Evolutionary conservation across 495 filamentous ascomycete genomes (phyloP).

Genomic region (Niebla homalea): DNA sequence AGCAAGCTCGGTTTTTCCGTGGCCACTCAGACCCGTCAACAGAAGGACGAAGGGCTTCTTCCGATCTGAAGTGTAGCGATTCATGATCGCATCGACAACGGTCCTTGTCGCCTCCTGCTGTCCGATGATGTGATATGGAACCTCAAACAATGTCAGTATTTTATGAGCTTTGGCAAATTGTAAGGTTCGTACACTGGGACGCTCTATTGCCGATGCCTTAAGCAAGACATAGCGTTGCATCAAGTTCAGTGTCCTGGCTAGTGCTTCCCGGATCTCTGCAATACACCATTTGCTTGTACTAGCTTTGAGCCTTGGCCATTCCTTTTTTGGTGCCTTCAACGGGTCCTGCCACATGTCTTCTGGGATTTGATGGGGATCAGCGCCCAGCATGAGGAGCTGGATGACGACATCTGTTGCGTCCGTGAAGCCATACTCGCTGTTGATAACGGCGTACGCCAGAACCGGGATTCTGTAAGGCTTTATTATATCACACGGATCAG

Average conservation of each 20-base stretch:
- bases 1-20: conserved; percentile 41
- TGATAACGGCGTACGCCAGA: conserved; percentile 8
- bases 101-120: conserved; percentile 27
- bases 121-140: conserved; percentile 34
- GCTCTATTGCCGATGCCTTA: conserved; percentile 18
- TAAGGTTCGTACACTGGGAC: conserved; percentile 19
- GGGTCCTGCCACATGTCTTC: conserved; percentile 15
- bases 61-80: conserved; percentile 12
- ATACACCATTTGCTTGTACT: conserved; percentile 3
- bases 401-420: conserved; percentile 9
- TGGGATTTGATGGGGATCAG: conserved; percentile 7
- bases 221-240: conserved; percentile 33
- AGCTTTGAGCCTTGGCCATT: neutral
- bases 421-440: conserved; percentile 5
- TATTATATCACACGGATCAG: neutral
- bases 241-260: conserved; percentile 28
- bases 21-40: conserved; percentile 37
- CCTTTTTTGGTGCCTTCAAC: conserved; percentile 3
- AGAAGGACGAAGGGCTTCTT: conserved; percentile 26
- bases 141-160: conserved; percentile 25
- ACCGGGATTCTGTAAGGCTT: neutral
- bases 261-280: conserved; percentile 5
- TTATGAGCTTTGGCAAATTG: conserved; percentile 23
- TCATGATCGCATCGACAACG: conserved; percentile 23
- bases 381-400: conserved; percentile 11